phyloP scores from a whole-genome alignment of 1,284 basidiomycete genomes.

The Cystobasidium sp. region DNA sequence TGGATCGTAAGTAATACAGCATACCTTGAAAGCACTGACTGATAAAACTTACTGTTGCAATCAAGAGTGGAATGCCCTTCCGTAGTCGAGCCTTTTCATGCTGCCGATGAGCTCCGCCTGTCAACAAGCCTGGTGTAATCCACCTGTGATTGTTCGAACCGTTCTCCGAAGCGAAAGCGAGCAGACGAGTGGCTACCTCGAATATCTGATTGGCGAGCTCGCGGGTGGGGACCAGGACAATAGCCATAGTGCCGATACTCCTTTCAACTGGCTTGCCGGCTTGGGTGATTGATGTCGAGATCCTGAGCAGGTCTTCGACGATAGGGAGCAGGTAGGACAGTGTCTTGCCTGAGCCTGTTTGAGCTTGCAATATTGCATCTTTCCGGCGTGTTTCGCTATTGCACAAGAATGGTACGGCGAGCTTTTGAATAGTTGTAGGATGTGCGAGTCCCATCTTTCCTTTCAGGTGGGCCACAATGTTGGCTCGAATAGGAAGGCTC shows the following conservation, averaged over 20 bases:
- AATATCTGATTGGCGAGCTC: slow-evolving; percentile 94
- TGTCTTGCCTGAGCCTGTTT: slow-evolving; percentile 98
- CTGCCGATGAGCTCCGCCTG: slow-evolving; percentile 72
- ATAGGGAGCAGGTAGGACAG: slow-evolving; percentile 93
- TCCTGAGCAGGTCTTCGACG: slow-evolving; percentile 87
- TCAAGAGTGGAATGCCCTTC: slow-evolving; percentile 73
- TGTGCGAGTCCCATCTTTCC: slow-evolving; percentile 78
- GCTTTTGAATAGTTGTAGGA: slow-evolving; percentile 90
- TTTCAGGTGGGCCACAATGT: slow-evolving; percentile 78
- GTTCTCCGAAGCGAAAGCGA: slow-evolving; percentile 12
- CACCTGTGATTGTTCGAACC: slow-evolving; percentile 55
- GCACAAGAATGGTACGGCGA: slow-evolving; percentile 75
- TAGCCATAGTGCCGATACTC: slow-evolving; percentile 75
- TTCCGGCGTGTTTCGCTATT: slow-evolving; percentile 57
- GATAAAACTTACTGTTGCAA: slow-evolving; percentile 62
- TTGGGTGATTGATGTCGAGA: slow-evolving; percentile 64
- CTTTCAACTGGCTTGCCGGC: slow-evolving; percentile 67
- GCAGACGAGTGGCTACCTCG: slow-evolving; percentile 42
- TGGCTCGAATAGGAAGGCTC: slow-evolving; percentile 80
- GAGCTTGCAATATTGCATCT: slow-evolving; percentile 94
- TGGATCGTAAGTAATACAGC: neutral
- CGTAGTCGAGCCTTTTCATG: slow-evolving; percentile 75
- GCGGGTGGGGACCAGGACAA: slow-evolving; percentile 57
- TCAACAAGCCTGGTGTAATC: slow-evolving; percentile 83
- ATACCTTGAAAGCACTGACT: neutral